Conservation (phyloP, 768 basidiomycete genomes). For the Podaxis mareebaensis region DNA sequence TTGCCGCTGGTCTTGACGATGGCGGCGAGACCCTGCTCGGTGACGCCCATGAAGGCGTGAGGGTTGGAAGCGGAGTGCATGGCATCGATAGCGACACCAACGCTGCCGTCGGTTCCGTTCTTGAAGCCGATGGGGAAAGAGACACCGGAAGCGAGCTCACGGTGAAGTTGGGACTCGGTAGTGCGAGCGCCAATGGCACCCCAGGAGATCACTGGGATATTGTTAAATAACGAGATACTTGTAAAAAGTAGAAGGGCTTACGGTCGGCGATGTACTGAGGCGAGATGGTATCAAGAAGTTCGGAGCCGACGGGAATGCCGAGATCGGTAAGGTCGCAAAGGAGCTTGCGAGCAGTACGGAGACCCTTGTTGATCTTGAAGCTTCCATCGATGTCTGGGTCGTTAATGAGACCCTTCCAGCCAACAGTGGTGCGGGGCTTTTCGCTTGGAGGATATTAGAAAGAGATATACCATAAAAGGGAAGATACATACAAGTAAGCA, state of each 20-base stretch:
- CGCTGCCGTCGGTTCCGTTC: constrained; percentile 95
- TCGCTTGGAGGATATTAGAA: constrained; percentile 32
- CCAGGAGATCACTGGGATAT: constrained; percentile 70
- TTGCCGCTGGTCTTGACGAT: constrained; percentile 91
- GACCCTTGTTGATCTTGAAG: constrained; percentile 96
- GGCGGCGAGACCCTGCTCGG: constrained; percentile 84
- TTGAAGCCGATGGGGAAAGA: constrained; percentile 99
- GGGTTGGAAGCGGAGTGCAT: constrained; percentile 92
- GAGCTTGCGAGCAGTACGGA: constrained; percentile 83
- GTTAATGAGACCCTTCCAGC: constrained; percentile 95
- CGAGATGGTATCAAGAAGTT: constrained; percentile 78
- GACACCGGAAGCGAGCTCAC: constrained; percentile 93
- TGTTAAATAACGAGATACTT: constrained; percentile 10
- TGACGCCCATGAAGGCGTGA: constrained; percentile 96
- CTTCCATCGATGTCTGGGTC: constrained; percentile 95
- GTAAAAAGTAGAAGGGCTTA: constrained; percentile 30
- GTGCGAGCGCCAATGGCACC: constrained; percentile 97
- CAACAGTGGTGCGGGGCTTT: constrained; percentile 97
- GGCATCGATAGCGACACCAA: constrained; percentile 92
- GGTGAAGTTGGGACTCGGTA: constrained; percentile 95
- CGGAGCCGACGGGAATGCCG: constrained; percentile 92
- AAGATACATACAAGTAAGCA: constrained; percentile 82
- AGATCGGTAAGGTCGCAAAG: constrained; percentile 88
- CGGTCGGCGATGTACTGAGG: constrained; percentile 85
- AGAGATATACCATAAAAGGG: constrained; percentile 11